Conservation (phyloP, 768 basidiomycete species). For the Mycena sanguinolenta region DNA sequence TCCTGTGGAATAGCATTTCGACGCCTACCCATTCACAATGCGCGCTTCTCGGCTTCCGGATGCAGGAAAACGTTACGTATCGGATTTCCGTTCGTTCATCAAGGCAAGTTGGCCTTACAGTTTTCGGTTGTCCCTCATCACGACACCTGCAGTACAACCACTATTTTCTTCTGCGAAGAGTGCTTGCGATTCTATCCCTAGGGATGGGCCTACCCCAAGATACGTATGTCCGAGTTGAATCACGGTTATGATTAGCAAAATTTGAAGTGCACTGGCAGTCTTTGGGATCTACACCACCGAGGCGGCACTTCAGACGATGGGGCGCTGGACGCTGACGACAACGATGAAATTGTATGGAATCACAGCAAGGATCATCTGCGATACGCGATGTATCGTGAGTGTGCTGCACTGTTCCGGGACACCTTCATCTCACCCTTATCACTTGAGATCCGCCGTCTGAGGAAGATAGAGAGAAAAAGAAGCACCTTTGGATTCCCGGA, state of each 20-base stretch:
- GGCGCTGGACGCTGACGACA: conserved; percentile 13
- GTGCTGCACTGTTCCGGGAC: not conserved
- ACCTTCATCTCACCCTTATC: conserved; percentile 4
- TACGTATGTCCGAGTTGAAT: conserved; percentile 18
- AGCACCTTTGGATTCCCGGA: conserved; percentile 34
- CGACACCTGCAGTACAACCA: conserved; percentile 27
- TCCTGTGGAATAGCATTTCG: conserved; percentile 28
- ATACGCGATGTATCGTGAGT: conserved; percentile 37
- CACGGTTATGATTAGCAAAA: conserved; percentile 1
- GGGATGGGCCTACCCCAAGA: conserved; percentile 31
- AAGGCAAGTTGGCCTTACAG: conserved; percentile 17
- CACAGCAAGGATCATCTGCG: conserved; percentile 35
- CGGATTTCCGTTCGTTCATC: conserved; percentile 33
- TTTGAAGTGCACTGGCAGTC: conserved; percentile 1
- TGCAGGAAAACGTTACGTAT: conserved; percentile 22
- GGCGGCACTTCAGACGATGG: conserved; percentile 14
- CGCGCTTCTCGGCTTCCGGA: conserved; percentile 24
- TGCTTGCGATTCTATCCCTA: conserved; percentile 31
- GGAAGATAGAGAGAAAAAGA: conserved; percentile 34
- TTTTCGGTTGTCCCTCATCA: not conserved
- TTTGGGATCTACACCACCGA: conserved; percentile 36
- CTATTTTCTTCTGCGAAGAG: conserved; percentile 34
- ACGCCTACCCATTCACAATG: conserved; percentile 27
- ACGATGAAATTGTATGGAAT: conserved; percentile 32
- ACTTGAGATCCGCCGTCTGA: conserved; percentile 27